Evolutionary conservation across 176 grass and related monocot genomes (phyloP), one percentile per base, ranked within the genome.

Genomic region (Guadua angustifolia): DNA sequence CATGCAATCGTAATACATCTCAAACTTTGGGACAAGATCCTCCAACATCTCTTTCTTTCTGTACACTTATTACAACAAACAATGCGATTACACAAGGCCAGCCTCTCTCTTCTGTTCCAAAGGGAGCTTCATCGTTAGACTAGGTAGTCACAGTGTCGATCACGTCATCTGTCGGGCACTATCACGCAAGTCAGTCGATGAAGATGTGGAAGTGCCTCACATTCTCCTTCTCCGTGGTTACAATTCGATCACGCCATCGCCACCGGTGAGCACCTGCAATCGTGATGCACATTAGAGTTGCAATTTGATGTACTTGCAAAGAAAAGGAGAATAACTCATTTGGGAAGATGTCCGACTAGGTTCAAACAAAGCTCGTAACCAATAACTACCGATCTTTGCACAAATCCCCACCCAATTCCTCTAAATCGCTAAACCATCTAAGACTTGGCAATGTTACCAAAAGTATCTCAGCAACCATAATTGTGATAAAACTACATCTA

Each of bases 131-230:
- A 51, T 79, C 42, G 24, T 67, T 58, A 95, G 44, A 90, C 88
- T 82, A 95, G 65, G 90, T 95, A 95, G 84, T 92, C 93, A 21
- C 90, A 88, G 86, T 92, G 25, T n/a, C n/a, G n/a, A n/a, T n/a
- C 58, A 95, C 67, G 67, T 86, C n/a, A n/a, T n/a, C n/a, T 95
- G 85, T 92, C 93, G 0, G 90, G 93, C 79, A 95, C 84, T 44
- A 88, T 92, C 14, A 90, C 90, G 93, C 88, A 92, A 57, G 78
- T n/a, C 93, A 90, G 69, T 95, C 93, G 40, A 95, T 92, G 80
- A 84, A 95, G 74, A 75, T 79, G 78, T 92, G 78, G 79, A 95
- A 95, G 82, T 90, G 93, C 51, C 86, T 88, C 80, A 92, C 76
- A 11, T 95, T 92, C n/a, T 95, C 90, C 39, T 86, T 86, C 83